These are phyloP conservation scores for Allium fistulosum DNA, from an alignment of 106 monocot genomes.

Conservation along the genomic window DNA sequence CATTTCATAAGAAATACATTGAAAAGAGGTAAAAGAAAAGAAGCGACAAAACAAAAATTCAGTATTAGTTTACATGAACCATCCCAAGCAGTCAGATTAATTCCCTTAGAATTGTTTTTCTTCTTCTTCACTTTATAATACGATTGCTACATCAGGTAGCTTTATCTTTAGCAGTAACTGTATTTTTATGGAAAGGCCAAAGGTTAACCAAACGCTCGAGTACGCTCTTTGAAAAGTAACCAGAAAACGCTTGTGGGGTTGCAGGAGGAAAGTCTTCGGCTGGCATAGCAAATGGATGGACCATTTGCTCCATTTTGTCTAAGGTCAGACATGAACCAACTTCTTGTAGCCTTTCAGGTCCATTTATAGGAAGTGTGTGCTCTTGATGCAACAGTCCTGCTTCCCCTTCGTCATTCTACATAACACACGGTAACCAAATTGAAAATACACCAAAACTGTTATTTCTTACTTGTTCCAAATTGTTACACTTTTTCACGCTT, in stretches of 20 bases:
- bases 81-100: too few species aligned
- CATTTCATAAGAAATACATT: too few species aligned
- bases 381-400: constrained; percentile 64
- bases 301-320: constrained; percentile 84
- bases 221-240: constrained; percentile 62
- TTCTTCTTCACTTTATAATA: too few species aligned
- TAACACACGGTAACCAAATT: not conserved
- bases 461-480: not conserved
- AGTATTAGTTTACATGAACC: too few species aligned
- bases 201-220: constrained; percentile 72
- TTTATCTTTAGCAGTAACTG: not conserved
- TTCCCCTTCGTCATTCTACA: constrained; percentile 42
- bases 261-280: constrained; percentile 91
- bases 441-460: not conserved
- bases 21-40: too few species aligned
- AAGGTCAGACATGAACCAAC: constrained; percentile 59
- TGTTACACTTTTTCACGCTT: too few species aligned
- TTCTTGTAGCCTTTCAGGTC: constrained; percentile 92
- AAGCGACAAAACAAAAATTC: too few species aligned
- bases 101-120: too few species aligned
- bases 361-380: constrained; percentile 92
- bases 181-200: constrained; percentile 77
- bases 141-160: too few species aligned
- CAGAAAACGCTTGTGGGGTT: constrained; percentile 53
- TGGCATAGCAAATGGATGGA: constrained; percentile 91